Evolutionary conservation across 495 filamentous ascomycete species (phyloP).

Genomic region (Penicillium chermesinum): DNA sequence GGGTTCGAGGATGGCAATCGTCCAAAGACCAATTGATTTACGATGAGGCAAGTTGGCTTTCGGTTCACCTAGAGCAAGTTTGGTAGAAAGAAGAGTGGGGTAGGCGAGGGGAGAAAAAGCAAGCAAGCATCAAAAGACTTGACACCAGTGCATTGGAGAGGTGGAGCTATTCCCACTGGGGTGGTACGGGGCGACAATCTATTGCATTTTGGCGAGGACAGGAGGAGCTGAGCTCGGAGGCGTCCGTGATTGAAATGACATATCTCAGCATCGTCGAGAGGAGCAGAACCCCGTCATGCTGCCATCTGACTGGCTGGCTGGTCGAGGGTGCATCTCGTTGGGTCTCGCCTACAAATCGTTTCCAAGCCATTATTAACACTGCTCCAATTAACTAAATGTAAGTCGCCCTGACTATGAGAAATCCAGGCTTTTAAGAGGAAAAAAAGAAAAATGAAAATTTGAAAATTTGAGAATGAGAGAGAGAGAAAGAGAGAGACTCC

Average conservation of each 20-base stretch:
- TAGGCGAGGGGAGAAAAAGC: conserved; percentile 6
- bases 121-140: conserved; percentile 8
- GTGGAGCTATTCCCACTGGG: conserved; percentile 12
- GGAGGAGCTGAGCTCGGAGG: conserved; percentile 21
- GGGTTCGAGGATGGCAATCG: too few relatives aligned
- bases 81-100: background rate
- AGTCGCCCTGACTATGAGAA: too few relatives aligned
- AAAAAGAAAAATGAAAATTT: too few relatives aligned
- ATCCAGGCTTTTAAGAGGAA: too few relatives aligned
- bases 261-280: conserved; percentile 17
- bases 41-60: background rate
- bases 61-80: background rate
- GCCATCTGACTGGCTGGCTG: conserved; percentile 6
- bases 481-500: too few relatives aligned
- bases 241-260: conserved; percentile 22
- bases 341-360: conserved; percentile 12
- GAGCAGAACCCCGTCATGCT: conserved; percentile 4
- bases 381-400: background rate
- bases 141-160: conserved; percentile 1
- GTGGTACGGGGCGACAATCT: conserved; percentile 18
- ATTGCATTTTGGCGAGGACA: conserved; percentile 18
- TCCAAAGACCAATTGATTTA: background rate
- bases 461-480: too few relatives aligned
- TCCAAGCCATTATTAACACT: background rate
- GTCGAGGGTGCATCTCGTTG: conserved; percentile 20